These are phyloP conservation scores for Rhizophora apiculata DNA, from an alignment of 345 rosid genomes.

Conservation along the genomic window DNA sequence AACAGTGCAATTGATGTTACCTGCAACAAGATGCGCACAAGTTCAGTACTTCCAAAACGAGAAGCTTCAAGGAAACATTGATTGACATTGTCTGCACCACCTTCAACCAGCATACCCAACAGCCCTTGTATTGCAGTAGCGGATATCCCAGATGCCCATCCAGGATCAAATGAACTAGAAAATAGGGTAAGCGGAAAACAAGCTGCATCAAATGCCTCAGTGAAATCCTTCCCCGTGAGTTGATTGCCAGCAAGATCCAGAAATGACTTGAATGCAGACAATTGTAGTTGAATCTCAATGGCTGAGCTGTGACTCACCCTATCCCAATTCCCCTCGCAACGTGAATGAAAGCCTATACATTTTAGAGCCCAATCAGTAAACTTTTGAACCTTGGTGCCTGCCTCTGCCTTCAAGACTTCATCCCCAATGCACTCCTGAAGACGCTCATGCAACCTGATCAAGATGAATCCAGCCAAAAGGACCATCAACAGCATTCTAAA, in stretches of 20 bases:
- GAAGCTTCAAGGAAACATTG: slow-evolving; percentile 99
- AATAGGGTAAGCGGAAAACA: slow-evolving; percentile 94
- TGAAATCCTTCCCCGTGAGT: slow-evolving; percentile 93
- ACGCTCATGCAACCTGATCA: slow-evolving; percentile 84
- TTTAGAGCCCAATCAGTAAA: slow-evolving; percentile 95
- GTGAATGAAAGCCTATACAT: slow-evolving; percentile 91
- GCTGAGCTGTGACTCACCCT: slow-evolving; percentile 61
- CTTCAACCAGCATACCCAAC: slow-evolving; percentile 86
- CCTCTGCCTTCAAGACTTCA: slow-evolving; percentile 87
- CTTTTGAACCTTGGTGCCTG: slow-evolving; percentile 91
- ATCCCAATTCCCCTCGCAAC: slow-evolving; percentile 64
- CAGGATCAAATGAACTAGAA: slow-evolving; percentile 87
- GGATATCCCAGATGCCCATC: slow-evolving; percentile 93
- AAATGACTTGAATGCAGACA: slow-evolving; percentile 88
- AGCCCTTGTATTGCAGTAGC: slow-evolving; percentile 84
- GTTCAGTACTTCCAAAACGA: slow-evolving; percentile 97
- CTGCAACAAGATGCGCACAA: slow-evolving; percentile 89
- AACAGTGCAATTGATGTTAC: slow-evolving; percentile 24
- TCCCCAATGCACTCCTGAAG: slow-evolving; percentile 91
- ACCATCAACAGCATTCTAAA: slow-evolving; percentile 9
- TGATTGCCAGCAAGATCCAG: slow-evolving; percentile 85
- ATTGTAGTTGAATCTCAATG: slow-evolving; percentile 84
- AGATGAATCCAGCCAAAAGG: slow-evolving; percentile 19
- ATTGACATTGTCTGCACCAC: slow-evolving; percentile 92
- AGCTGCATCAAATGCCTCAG: slow-evolving; percentile 98